Evolutionary conservation across 352 stramenopile genomes (phyloP), one percentile per base, ranked within the genome.

Genomic region (Pythium aristosporum): DNA sequence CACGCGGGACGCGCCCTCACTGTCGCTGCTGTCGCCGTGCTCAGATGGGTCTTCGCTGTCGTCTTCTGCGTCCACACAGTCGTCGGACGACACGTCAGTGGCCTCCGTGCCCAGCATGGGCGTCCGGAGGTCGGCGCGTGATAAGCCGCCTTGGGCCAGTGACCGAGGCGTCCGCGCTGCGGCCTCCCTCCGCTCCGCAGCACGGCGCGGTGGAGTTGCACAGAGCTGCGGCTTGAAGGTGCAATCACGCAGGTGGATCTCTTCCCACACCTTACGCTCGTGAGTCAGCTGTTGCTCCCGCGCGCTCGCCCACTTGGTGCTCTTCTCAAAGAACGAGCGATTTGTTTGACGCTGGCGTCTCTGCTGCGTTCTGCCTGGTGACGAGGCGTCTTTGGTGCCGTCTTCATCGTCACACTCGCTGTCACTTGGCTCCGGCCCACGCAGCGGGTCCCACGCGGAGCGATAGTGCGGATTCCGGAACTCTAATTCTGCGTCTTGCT

Each of bases 391-490:
- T 3, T 55, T n/a, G n/a, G 41, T 7, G 28, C 15, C 15, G 10
- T 56, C 43, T 10, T 32, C 41, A 16, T 12, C 28, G 16, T 49
- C 25, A 7, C 13, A 15, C 5, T 49, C 30, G 23, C 9, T 46
- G n/a, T 46, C 34, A 20, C 34, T 34, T 21, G 13, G 49, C 49
- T 43, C 12, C 5, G 32, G 5, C 2, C 7, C 23, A 42, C 21
- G 37, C 5, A 74, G 20, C 2, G 72, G 58, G 25, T 71, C 71
- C 76, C 73, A 84, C 5, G 73, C 80, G 12, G 68, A 55, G 7
- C 71, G 53, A 44, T 82, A 82, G 9, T 72, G 80, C 32, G 83
- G 83, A 39, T 92, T 92, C 23, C 69, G 67, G 62, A 92, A 92
- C 36, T 69, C 83, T 53, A 83, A 85, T 49, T 74, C 69, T 12